Evolutionary conservation across 2,329 filamentous ascomycete species (phyloP), one percentile per base, ranked within the genome.

Genomic region (Aspergillus pseudoglaucus): DNA sequence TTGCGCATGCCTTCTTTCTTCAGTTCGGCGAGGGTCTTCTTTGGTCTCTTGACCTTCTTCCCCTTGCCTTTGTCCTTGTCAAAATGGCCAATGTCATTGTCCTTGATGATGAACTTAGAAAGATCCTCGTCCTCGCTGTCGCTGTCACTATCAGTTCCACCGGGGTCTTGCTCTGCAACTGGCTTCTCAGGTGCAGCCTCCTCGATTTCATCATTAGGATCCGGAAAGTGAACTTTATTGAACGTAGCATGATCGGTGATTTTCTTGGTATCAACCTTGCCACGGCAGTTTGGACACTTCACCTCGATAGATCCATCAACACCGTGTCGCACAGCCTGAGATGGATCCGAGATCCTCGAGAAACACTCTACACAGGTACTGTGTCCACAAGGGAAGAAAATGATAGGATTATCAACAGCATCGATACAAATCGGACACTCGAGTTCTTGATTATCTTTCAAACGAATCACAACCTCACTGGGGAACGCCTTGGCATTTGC

Each of bases 341-440:
- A 68, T 3, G 83, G 81, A 52, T 88, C 87, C 0, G 77, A 76
- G 42, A 94, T 77, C 47, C 78, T 81, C 5, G 81, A 77, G 51
- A 93, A 83, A 62, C 90, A 95, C 53, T 90, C 85, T 1, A 78
- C 72, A 66, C 90, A 95, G 20, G 83, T 82, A 50, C 84, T 81
- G 60, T 95, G 90, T 2, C 90, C 90, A 60, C 90, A 95, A 1
- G 88, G 88, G 45, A 88, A 75, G 64, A 90, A 85, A 53, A 95
- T 87, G 3, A 80, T 80, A 0, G 88, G 87, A 52, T 90, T 90
- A 12, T 79, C 75, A 6, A 85, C 81, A 2, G 76, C 82, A 59
- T 95, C 90, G 49, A 87, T 84, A 64, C 90, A 95, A 17, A 93
- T 83, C 0, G 87, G 87, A 59, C 90, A 95, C 62, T 90, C 85